Percentiles rank a stretch among this genome's conserved stretches.
phyloP scores from a whole-genome alignment of 106 monocot genomes.

The Acorus gramineus region DNA sequence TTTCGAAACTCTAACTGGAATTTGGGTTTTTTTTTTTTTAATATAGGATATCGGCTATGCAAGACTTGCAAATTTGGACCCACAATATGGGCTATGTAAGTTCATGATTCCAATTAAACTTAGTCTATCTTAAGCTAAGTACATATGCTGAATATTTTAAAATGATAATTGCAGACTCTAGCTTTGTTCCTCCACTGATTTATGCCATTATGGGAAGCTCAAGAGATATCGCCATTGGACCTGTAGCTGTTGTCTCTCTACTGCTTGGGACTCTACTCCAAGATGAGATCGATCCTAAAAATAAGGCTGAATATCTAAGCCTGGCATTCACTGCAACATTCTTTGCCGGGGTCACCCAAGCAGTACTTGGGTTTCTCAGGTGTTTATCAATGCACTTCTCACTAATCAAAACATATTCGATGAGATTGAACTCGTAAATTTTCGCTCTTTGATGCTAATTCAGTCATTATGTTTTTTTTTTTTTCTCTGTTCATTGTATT shows the following conservation, averaged over 20 bases:
- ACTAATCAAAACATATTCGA: background rate
- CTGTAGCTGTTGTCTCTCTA: conserved; percentile 87
- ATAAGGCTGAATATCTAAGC: conserved; percentile 37
- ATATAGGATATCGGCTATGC: conserved; percentile 64
- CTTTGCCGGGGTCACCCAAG: conserved; percentile 81
- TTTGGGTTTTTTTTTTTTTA: background rate
- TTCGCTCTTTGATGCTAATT: conserved; percentile 1
- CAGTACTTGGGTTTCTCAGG: conserved; percentile 69
- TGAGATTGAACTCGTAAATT: background rate
- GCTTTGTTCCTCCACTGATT: conserved; percentile 81
- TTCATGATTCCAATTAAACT: background rate
- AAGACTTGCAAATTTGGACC: conserved; percentile 48
- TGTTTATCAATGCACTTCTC: conserved; percentile 9
- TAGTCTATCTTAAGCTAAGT: background rate
- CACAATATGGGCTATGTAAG: conserved; percentile 63
- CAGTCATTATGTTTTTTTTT: background rate
- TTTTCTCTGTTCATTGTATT: background rate
- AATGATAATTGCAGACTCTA: conserved; percentile 39
- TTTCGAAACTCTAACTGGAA: too few species aligned
- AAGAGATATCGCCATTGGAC: conserved; percentile 87
- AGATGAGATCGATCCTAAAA: conserved; percentile 49
- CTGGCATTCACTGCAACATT: conserved; percentile 90
- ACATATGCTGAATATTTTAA: background rate
- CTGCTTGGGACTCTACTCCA: conserved; percentile 62
- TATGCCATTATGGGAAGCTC: conserved; percentile 92